Conservation (phyloP, 345 rosid species). For the Hibiscus syriacus region DNA sequence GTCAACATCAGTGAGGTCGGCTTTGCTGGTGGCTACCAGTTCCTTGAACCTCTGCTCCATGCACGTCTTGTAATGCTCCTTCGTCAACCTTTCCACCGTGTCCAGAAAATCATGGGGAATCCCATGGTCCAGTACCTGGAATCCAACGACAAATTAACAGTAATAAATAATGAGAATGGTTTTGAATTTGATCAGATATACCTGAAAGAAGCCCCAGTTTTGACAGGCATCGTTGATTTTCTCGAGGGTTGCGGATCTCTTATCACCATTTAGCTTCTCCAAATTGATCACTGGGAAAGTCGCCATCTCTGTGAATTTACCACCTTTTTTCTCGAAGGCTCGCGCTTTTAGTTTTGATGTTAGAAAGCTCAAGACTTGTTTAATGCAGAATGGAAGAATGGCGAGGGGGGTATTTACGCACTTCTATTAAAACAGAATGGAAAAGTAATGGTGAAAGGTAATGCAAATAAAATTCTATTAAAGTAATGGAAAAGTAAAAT, state of each 20-base stretch:
- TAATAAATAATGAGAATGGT: no score
- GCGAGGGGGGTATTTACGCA: slow-evolving; percentile 23
- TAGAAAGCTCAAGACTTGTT: no score
- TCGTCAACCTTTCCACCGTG: no score
- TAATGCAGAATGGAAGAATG: background rate
- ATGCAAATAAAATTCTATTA: no score
- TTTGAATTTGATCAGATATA: no score
- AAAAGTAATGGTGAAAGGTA: no score
- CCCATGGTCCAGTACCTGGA: slow-evolving; percentile 29
- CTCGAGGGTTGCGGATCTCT: slow-evolving; percentile 52
- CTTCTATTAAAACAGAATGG: no score
- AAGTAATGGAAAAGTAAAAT: no score
- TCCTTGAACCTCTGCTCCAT: slow-evolving; percentile 87
- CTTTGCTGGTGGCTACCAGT: slow-evolving; percentile 50
- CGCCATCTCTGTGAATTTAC: slow-evolving; percentile 34
- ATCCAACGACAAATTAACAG: slow-evolving; percentile 19
- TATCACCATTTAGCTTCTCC: slow-evolving; percentile 57
- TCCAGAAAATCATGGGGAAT: no score
- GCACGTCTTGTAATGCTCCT: slow-evolving; percentile 28
- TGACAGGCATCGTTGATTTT: slow-evolving; percentile 4
- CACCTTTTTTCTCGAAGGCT: background rate
- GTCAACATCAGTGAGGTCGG: slow-evolving; percentile 70
- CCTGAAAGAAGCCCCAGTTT: no score
- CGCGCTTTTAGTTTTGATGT: background rate
- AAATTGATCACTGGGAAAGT: slow-evolving; percentile 59